A percentile compares a stretch with the other conserved stretches of the same genome.
phyloP scores from a whole-genome alignment of 805 yeast genomes.

The Lachancea quebecensis region DNA sequence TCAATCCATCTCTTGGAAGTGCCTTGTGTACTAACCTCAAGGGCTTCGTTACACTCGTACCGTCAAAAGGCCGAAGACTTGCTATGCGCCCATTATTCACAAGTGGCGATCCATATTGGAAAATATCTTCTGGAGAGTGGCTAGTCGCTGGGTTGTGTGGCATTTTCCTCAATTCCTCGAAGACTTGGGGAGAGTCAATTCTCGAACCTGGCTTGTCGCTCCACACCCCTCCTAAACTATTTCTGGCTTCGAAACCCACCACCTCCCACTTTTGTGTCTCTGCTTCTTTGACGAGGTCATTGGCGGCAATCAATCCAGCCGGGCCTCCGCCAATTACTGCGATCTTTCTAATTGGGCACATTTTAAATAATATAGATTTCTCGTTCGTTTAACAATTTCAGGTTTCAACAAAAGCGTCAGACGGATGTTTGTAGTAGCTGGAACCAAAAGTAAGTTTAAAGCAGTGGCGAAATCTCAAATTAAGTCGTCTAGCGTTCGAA shows the following conservation, averaged over 20 bases:
- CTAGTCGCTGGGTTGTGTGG: constrained; percentile 3
- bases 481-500: no score
- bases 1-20: constrained; percentile 11
- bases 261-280: constrained; percentile 20
- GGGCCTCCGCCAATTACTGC: constrained; percentile 22
- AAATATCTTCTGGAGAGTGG: constrained; percentile 9
- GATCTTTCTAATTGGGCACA: constrained; percentile 14
- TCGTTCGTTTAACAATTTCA: no score
- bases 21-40: constrained; percentile 7
- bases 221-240: constrained; percentile 43
- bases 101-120: constrained; percentile 15
- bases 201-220: constrained; percentile 16
- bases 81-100: constrained; percentile 8
- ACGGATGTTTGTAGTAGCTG: no score
- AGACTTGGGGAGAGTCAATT: constrained; percentile 9
- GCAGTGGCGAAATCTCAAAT: no score
- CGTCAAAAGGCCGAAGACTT: constrained; percentile 10
- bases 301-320: constrained; percentile 14
- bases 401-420: no score
- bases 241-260: constrained; percentile 40
- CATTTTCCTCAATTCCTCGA: constrained; percentile 8
- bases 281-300: constrained; percentile 12
- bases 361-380: background rate
- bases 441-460: no score
- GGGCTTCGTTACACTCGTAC: constrained; percentile 13